Conservation (phyloP, 1,139 yeast genomes). For the Taphrina deformans region DNA sequence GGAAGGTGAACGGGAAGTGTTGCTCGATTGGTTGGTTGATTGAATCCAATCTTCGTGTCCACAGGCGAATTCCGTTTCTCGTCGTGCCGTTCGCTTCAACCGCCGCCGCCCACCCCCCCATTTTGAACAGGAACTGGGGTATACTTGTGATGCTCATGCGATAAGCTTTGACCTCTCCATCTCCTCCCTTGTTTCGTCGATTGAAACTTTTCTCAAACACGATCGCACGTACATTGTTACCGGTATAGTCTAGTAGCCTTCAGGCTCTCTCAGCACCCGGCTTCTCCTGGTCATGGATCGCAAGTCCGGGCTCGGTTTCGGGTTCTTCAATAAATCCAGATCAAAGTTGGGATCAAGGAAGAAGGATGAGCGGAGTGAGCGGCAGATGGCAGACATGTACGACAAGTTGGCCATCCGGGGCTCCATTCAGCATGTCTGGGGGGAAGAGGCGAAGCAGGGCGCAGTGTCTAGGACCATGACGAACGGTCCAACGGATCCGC, state of each 20-base stretch:
- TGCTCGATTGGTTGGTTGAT: too few relatives aligned
- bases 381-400: constrained; percentile 23
- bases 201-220: too few relatives aligned
- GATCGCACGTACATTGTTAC: background rate
- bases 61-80: too few relatives aligned
- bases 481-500: background rate
- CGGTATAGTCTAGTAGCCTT: background rate
- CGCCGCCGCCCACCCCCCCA: too few relatives aligned
- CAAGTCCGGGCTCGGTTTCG: constrained; percentile 28
- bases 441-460: constrained; percentile 7
- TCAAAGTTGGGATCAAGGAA: constrained; percentile 1
- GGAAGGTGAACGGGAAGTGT: too few relatives aligned
- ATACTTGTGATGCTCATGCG: background rate
- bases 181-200: too few relatives aligned
- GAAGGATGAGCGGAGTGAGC: constrained; percentile 2
- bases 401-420: constrained; percentile 27
- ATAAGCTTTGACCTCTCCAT: too few relatives aligned
- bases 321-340: constrained; percentile 15
- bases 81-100: background rate
- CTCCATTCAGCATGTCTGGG: constrained; percentile 23
- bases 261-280: background rate
- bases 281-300: background rate
- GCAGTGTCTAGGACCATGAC: background rate
- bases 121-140: too few relatives aligned
- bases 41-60: too few relatives aligned